Percentiles rank a stretch among this genome's conserved stretches.
phyloP scores from a whole-genome alignment of 2,329 filamentous ascomycete genomes.

The Trichoderma sp. region DNA sequence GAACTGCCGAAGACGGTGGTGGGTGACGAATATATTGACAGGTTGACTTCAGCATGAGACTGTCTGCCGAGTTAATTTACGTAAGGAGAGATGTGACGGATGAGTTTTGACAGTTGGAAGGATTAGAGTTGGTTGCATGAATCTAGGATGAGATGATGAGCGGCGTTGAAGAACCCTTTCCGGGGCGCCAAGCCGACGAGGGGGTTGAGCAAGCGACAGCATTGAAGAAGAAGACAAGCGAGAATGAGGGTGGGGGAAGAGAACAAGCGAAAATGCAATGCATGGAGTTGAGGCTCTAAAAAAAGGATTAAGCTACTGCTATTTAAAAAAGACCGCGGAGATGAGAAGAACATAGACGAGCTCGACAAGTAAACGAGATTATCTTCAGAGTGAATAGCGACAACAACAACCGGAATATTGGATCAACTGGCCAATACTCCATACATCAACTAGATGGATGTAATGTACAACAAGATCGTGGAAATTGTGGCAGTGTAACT shows the following conservation, averaged over 20 bases:
- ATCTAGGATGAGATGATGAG: background rate
- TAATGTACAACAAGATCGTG: background rate
- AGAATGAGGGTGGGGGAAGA: background rate
- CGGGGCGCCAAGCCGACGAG: background rate
- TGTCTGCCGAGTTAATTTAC: background rate
- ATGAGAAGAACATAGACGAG: constrained; percentile 1
- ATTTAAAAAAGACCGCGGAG: background rate
- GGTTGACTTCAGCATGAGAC: background rate
- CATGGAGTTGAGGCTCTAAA: background rate
- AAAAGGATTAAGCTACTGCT: constrained; percentile 5
- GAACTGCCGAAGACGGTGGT: background rate
- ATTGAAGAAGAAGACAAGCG: background rate
- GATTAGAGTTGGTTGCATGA: background rate
- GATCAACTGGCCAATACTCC: background rate
- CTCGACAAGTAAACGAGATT: background rate
- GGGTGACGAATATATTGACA: background rate
- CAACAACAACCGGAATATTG: background rate
- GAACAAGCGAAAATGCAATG: background rate
- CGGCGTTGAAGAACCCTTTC: background rate
- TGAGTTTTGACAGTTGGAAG: background rate
- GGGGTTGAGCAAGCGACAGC: background rate
- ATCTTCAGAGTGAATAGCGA: background rate
- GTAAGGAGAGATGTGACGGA: background rate
- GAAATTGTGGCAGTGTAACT: background rate
- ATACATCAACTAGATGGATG: background rate